phyloP scores from a whole-genome alignment of 1,284 basidiomycete genomes.

The Boletus smithii region DNA sequence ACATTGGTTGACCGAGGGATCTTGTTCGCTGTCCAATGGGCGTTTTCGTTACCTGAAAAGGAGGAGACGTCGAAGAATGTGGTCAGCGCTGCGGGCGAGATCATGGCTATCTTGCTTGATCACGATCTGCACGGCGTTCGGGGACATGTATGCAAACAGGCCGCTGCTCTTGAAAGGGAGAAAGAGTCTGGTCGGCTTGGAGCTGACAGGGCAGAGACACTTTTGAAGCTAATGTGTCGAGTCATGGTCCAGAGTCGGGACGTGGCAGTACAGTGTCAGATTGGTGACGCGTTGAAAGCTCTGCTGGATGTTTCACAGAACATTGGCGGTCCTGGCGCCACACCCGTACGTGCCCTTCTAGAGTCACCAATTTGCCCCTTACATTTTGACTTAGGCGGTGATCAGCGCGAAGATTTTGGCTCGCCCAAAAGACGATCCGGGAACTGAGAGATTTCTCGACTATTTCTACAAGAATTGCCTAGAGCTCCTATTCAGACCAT shows the following conservation, averaged over 20 bases:
- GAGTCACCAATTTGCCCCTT: not conserved
- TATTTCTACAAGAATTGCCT: slow-evolving; percentile 88
- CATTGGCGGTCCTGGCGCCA: slow-evolving; percentile 37
- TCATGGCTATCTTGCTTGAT: slow-evolving; percentile 85
- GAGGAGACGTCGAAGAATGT: slow-evolving; percentile 42
- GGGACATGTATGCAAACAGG: slow-evolving; percentile 79
- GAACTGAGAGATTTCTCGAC: slow-evolving; percentile 83
- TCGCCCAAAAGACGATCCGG: slow-evolving; percentile 76
- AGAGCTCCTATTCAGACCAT: slow-evolving; percentile 73
- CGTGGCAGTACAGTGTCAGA: slow-evolving; percentile 84
- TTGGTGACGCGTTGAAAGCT: slow-evolving; percentile 86
- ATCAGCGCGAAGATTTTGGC: slow-evolving; percentile 45
- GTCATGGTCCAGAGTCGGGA: slow-evolving; percentile 79
- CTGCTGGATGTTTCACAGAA: slow-evolving; percentile 73
- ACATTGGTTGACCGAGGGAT: slow-evolving; percentile 87
- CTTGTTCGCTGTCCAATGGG: slow-evolving; percentile 90
- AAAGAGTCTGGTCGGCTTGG: slow-evolving; percentile 50
- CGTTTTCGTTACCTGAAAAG: slow-evolving; percentile 56
- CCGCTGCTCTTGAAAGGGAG: slow-evolving; percentile 62
- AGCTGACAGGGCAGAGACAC: slow-evolving; percentile 65
- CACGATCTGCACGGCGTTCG: slow-evolving; percentile 90
- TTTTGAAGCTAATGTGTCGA: slow-evolving; percentile 73
- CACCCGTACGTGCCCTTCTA: slow-evolving; percentile 31
- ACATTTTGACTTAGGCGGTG: slow-evolving; percentile 19
- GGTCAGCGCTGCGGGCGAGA: slow-evolving; percentile 83